Evolutionary conservation across 495 filamentous ascomycete species (phyloP), one percentile per base, ranked within the genome.

Genomic region (Entonaema liquescens): DNA sequence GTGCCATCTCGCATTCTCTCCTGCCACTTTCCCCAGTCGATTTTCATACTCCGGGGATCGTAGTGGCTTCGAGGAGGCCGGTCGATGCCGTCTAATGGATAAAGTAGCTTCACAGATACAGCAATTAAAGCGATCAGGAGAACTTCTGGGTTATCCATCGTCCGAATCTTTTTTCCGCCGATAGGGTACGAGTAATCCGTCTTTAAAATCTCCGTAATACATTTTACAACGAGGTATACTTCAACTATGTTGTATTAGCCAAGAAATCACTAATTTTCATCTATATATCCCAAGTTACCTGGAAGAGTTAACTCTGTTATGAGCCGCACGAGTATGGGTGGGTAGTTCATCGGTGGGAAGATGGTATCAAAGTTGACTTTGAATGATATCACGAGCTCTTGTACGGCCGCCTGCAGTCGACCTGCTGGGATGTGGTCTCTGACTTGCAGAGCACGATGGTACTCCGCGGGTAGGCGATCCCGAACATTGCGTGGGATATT

Each of bases 1-100:
- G 59, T 66, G 55, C 81, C 69, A 3, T 78, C 66, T 6, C 74
- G 72, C 60, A 90, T 89, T 26, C 84, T 83, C 15, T 80, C 73
- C 42, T 82, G 79, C 94, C 95, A 99, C 13, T 78, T 74, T 2
- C 79, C 59, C 94, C 94, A 97, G 76, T 95, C 82, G 31, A 97
- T 81, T 26, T 78, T 78, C 25, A 90, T 76, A 2, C 83, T 80
- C 15, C 89, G 84, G 5, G 90, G 88, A 64, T 95, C 93, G 11
- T 82, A 76, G 2, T 78, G 59, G 17, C 83, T 84, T 9, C 74
- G 72, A 0, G 93, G 89, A 56, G 85, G 80, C 19, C 90, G 83
- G 55, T 84, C 75, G 9, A 88, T 65, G 13, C 81, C 80, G 74
- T 95, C 92, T 35, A 97, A 86, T 0, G 94, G 92, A 74, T 92